Conservation (phyloP, 176 grass and related monocot genomes). For the Miscanthus lutarioriparius region DNA sequence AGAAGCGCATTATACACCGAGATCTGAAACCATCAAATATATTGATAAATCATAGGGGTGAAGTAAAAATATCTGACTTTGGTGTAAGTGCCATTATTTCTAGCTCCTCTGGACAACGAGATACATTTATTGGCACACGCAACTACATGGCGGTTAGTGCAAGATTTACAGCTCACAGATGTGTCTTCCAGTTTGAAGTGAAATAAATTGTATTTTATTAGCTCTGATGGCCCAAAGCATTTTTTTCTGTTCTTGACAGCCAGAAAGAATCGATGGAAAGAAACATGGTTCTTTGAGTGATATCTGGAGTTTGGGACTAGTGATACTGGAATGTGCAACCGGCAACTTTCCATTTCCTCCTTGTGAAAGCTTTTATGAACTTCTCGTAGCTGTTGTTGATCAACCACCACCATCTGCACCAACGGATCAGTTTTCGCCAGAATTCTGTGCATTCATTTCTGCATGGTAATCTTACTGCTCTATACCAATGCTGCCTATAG, state of each 20-base stretch:
- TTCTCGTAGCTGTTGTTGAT: slow-evolving; percentile 82
- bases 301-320: slow-evolving; percentile 93
- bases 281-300: slow-evolving; percentile 86
- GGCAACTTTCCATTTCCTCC: slow-evolving; percentile 88
- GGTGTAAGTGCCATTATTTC: slow-evolving; percentile 90
- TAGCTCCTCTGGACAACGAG: slow-evolving; percentile 78
- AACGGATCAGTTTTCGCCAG: slow-evolving; percentile 63
- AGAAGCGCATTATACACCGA: slow-evolving; percentile 82
- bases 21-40: slow-evolving; percentile 99
- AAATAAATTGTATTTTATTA: background rate
- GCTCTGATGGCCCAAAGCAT: slow-evolving; percentile 8
- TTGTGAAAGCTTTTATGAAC: slow-evolving; percentile 75
- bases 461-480: slow-evolving; percentile 55
- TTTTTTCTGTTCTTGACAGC: too few relatives aligned
- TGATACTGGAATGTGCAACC: slow-evolving; percentile 85
- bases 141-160: slow-evolving; percentile 96
- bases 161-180: background rate
- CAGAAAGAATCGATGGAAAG: slow-evolving; percentile 81
- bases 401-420: slow-evolving; percentile 71
- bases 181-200: background rate
- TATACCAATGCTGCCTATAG: background rate
- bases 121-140: slow-evolving; percentile 79
- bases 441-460: slow-evolving; percentile 93
- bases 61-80: slow-evolving; percentile 98
- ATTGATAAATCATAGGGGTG: slow-evolving; percentile 90